Evolutionary conservation across 352 stramenopile genomes (phyloP).

Genomic region (Paralagenidium karlingii): DNA sequence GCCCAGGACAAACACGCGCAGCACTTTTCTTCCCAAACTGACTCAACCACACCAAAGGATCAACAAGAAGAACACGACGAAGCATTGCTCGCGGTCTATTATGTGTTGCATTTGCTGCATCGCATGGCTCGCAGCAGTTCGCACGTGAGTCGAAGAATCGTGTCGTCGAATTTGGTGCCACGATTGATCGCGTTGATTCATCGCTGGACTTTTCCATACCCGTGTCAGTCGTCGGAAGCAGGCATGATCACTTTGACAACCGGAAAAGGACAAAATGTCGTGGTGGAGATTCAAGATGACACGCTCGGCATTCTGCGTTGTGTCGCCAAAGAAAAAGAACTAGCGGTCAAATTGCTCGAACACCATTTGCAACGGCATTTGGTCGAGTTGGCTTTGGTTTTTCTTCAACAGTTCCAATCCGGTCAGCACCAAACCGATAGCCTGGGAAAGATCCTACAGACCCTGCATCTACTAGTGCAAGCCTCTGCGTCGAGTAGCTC

Average conservation of each 20-base stretch:
- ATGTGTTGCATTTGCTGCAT: constrained; percentile 24
- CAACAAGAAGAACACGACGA: constrained; percentile 12
- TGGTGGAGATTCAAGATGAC: constrained; percentile 23
- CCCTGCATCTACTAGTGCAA: no score
- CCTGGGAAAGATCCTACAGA: no score
- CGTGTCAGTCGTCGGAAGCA: no score
- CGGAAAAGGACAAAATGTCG: neutral
- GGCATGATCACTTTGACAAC: constrained; percentile 3
- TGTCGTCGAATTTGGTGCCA: constrained; percentile 50
- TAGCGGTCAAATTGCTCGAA: constrained; percentile 44
- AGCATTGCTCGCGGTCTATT: constrained; percentile 15
- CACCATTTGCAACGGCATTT: no score
- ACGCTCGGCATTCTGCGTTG: constrained; percentile 35
- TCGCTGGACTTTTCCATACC: no score
- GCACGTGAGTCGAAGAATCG: constrained; percentile 27
- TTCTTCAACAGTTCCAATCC: no score
- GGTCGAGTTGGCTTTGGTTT: no score
- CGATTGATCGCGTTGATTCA: constrained; percentile 34
- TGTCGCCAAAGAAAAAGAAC: constrained; percentile 47
- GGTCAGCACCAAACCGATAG: no score
- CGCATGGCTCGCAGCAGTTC: constrained; percentile 38
- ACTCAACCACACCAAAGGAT: constrained; percentile 21
- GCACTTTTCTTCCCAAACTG: constrained; percentile 9
- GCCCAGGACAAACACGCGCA: constrained; percentile 6
- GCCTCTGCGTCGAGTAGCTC: no score